Conservation (phyloP, 768 basidiomycete species). For the Suillus lakei region DNA sequence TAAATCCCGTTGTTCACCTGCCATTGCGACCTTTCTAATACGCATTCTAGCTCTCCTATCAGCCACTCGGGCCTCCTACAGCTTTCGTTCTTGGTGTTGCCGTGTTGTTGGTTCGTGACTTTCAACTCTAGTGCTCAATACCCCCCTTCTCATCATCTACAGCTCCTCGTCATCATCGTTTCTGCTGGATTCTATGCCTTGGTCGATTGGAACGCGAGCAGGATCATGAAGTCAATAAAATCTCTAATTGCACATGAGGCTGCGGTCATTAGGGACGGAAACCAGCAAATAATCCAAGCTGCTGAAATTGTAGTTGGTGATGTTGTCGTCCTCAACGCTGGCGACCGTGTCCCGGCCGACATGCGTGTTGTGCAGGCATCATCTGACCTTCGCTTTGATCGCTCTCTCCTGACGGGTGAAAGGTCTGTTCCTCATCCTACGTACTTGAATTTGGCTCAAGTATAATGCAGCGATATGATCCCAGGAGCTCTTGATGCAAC, state of each 20-base stretch:
- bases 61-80: conserved; percentile 58
- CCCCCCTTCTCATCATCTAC: conserved; percentile 57
- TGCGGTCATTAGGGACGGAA: conserved; percentile 50
- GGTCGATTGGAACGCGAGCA: conserved; percentile 33
- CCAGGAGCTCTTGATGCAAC: conserved; percentile 44
- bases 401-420: conserved; percentile 70
- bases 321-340: conserved; percentile 62
- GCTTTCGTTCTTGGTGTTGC: conserved; percentile 59
- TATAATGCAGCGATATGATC: conserved; percentile 29
- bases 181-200: conserved; percentile 34
- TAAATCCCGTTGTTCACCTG: conserved; percentile 57
- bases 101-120: conserved; percentile 1
- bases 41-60: conserved; percentile 2
- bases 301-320: conserved; percentile 72
- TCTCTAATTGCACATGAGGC: conserved; percentile 42
- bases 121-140: not conserved
- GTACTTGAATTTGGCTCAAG: conserved; percentile 10
- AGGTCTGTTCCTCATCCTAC: conserved; percentile 43
- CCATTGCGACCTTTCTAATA: conserved; percentile 34
- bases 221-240: conserved; percentile 52
- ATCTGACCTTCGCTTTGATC: conserved; percentile 63
- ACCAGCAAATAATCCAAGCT: conserved; percentile 52
- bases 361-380: conserved; percentile 63
- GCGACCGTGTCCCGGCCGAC: conserved; percentile 75
- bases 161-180: conserved; percentile 61